A percentile compares a stretch with the other conserved stretches of the same genome.
These are phyloP conservation scores for Lipomyces starkeyi DNA, from an alignment of 805 yeast species.

Conservation along the genomic window DNA sequence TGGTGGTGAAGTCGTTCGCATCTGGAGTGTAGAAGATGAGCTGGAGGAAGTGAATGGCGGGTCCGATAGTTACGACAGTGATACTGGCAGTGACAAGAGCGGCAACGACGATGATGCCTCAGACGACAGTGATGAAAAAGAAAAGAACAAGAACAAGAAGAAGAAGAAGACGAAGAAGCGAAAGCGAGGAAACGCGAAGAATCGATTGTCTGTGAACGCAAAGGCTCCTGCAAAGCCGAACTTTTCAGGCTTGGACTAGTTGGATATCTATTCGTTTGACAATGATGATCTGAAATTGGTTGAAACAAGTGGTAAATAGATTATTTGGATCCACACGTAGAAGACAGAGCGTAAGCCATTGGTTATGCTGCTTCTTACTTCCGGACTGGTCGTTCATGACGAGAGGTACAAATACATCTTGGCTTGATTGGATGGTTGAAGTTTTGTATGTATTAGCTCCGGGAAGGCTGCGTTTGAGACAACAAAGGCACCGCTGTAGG, in stretches of 20 bases:
- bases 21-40: slow-evolving; percentile 61
- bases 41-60: slow-evolving; percentile 43
- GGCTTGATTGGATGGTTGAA: too few species aligned
- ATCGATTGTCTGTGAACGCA: slow-evolving; percentile 44
- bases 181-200: slow-evolving; percentile 39
- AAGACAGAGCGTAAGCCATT: too few species aligned
- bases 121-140: slow-evolving; percentile 60
- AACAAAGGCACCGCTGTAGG: too few species aligned
- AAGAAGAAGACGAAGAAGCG: slow-evolving; percentile 21
- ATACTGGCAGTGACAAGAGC: slow-evolving; percentile 47
- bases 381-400: too few species aligned
- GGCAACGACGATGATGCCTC: slow-evolving; percentile 40
- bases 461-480: too few species aligned
- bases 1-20: slow-evolving; percentile 79
- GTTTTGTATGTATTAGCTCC: too few species aligned
- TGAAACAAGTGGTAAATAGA: neutral
- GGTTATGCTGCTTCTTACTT: too few species aligned
- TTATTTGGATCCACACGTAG: neutral
- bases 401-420: too few species aligned
- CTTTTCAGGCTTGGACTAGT: slow-evolving; percentile 22
- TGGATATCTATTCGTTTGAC: neutral
- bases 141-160: slow-evolving; percentile 46
- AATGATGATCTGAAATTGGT: neutral
- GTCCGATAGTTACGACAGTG: slow-evolving; percentile 47
- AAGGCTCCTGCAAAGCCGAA: slow-evolving; percentile 10